Evolutionary conservation across 2,329 filamentous ascomycete species (phyloP).

Genomic region (Myriosclerotinia curreyana): DNA sequence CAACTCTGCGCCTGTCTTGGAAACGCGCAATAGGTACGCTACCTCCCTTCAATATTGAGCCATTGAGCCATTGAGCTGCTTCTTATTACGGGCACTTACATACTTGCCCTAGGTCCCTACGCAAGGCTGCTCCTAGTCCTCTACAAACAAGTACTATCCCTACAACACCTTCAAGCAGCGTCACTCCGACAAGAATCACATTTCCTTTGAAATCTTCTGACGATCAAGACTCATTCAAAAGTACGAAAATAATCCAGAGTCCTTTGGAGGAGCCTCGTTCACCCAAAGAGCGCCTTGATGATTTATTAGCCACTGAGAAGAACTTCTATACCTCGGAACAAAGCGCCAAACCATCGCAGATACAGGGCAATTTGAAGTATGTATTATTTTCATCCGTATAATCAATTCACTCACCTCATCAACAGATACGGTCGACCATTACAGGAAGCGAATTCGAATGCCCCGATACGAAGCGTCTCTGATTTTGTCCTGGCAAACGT

Average conservation of each 20-base stretch:
- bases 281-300: slow-evolving; percentile 40
- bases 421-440: slow-evolving; percentile 31
- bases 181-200: slow-evolving; percentile 37
- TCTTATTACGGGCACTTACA: slow-evolving; percentile 26
- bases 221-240: slow-evolving; percentile 28
- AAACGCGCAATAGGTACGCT: slow-evolving; percentile 35
- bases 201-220: slow-evolving; percentile 32
- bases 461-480: slow-evolving; percentile 38
- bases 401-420: slow-evolving; percentile 9
- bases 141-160: slow-evolving; percentile 38
- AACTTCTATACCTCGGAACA: slow-evolving; percentile 36
- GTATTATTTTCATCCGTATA: slow-evolving; percentile 5
- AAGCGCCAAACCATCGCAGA: slow-evolving; percentile 15
- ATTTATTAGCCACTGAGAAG: slow-evolving; percentile 39
- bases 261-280: slow-evolving; percentile 34
- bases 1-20: slow-evolving; percentile 31
- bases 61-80: not conserved
- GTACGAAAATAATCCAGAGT: slow-evolving; percentile 24
- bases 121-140: slow-evolving; percentile 39
- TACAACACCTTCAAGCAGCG: slow-evolving; percentile 34
- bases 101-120: slow-evolving; percentile 35
- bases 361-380: slow-evolving; percentile 31
- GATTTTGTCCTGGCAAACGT: slow-evolving; percentile 35
- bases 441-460: slow-evolving; percentile 35
- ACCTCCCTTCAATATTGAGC: slow-evolving; percentile 20